phyloP scores from a whole-genome alignment of 2,329 filamentous ascomycete genomes.

The Neofusicoccum sp. region DNA sequence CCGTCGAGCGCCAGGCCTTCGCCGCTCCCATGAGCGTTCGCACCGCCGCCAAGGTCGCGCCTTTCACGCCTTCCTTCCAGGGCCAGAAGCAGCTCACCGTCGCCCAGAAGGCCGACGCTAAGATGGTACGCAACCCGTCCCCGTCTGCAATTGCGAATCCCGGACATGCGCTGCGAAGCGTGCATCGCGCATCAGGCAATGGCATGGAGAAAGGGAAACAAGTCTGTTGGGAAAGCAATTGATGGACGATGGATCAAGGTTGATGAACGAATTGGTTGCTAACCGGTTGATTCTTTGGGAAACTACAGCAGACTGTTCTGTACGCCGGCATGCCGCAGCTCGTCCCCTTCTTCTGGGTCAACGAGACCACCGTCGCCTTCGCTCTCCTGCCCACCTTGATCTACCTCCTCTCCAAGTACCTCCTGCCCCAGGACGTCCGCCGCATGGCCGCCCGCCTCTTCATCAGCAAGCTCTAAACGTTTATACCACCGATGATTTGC shows the following conservation, averaged over 20 bases:
- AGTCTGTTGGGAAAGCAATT: too few relatives aligned
- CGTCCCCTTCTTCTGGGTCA: slow-evolving; percentile 47
- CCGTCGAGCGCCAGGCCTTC: slow-evolving; percentile 38
- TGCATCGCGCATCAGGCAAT: slow-evolving; percentile 14
- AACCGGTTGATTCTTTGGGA: neutral
- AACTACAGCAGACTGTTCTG: slow-evolving; percentile 33
- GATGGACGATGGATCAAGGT: neutral
- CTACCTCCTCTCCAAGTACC: slow-evolving; percentile 46
- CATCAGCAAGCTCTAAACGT: slow-evolving; percentile 44
- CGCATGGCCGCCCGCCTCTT: slow-evolving; percentile 42
- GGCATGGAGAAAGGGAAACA: slow-evolving; percentile 23
- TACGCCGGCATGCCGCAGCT: slow-evolving; percentile 46
- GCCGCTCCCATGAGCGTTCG: slow-evolving; percentile 22
- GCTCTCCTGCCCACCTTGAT: slow-evolving; percentile 42
- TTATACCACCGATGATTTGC: slow-evolving; percentile 15
- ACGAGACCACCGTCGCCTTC: slow-evolving; percentile 44
- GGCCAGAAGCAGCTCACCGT: slow-evolving; percentile 16
- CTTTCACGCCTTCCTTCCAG: slow-evolving; percentile 18
- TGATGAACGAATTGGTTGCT: neutral
- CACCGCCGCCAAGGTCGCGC: slow-evolving; percentile 18
- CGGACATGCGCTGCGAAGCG: neutral
- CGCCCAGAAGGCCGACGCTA: slow-evolving; percentile 15
- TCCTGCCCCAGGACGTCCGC: slow-evolving; percentile 42
- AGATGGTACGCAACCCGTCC: slow-evolving; percentile 16
- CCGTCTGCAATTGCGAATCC: neutral